Base-by-base conservation (phyloP, 768 basidiomycete species). In the Strobilomyces echinocephalus region DNA sequence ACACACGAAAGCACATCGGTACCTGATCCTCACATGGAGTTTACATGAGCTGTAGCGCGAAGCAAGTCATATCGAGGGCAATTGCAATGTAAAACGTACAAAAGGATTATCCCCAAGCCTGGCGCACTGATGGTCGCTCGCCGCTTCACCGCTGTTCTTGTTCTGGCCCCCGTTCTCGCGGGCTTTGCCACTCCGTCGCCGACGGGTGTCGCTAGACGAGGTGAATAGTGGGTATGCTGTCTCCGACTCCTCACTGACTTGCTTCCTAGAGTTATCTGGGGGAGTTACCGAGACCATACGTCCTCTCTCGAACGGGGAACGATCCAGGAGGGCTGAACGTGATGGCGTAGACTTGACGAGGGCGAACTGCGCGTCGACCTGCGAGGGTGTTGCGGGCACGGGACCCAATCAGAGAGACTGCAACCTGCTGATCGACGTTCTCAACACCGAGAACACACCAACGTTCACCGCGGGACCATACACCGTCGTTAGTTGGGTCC, bases 321-420 rank as follows among this genome's bases (percentile, higher is more conserved):
- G 11, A 21, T 15, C 26, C 16, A 28, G 9, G 4, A 44, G 4
- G 16, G 39, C 30, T n/a, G 52, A 58, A 43, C 40, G 44, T 6
- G 30, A 20, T 14, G 14, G 26, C 14, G 10, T 56, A 15, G 6
- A 44, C 40, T 20, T 56, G 46, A 57, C 35, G 1, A 35, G 54
- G 18, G 46, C n/a, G 24, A 43, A 21, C 21, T 47, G 53, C 21
- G 46, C 54, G 12, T 33, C 35, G 24, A 42, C 35, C 3, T 53
- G 53, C 21, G 30, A 9, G 14, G 53, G 53, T 2, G 26, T 46
- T 8, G 45, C 53, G n/a, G 41, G 41, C 5, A 39, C 45, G 16
- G 49, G 56, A 7, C 56, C 41, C 7, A 58, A 48, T 52, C 49
- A 52, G n/a, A 30, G 49, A n/a, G 55, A 58, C 40, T 52, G 49